A percentile compares a stretch with the other conserved stretches of the same genome.
Conservation (phyloP, 257 asterid genomes). For the Penstemon eatonii region DNA sequence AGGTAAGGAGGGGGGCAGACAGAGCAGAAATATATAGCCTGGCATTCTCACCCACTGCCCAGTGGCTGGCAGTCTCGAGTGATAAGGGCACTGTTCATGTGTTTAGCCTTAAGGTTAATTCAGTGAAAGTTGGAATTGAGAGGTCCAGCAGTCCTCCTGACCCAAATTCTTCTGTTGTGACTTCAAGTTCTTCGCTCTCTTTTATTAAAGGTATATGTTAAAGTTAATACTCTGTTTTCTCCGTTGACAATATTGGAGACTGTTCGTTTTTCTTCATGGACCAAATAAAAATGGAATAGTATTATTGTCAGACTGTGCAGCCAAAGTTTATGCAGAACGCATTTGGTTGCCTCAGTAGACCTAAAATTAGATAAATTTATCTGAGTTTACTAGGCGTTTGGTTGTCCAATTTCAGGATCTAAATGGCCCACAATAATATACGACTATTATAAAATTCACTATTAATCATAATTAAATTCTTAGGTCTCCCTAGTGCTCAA, state of each 20-base stretch:
- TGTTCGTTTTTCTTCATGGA: constrained; percentile 10
- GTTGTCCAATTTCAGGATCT: too few species aligned
- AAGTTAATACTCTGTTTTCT: background rate
- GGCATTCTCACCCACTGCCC: constrained; percentile 77
- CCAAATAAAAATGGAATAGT: constrained; percentile 2
- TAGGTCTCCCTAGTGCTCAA: too few species aligned
- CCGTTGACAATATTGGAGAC: background rate
- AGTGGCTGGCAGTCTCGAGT: constrained; percentile 97
- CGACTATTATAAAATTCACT: too few species aligned
- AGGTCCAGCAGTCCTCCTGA: constrained; percentile 52
- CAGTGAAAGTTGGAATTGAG: constrained; percentile 54
- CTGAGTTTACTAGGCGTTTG: too few species aligned
- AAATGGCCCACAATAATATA: too few species aligned
- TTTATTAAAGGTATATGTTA: constrained; percentile 71
- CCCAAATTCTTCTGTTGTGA: constrained; percentile 38
- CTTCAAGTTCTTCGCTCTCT: constrained; percentile 72
- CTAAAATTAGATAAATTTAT: too few species aligned
- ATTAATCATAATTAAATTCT: too few species aligned
- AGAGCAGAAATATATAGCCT: constrained; percentile 91
- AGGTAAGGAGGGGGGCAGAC: constrained; percentile 98
- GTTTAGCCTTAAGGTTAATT: constrained; percentile 70
- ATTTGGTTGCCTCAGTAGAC: too few species aligned
- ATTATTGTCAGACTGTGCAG: background rate
- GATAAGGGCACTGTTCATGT: constrained; percentile 96
- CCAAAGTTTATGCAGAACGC: background rate